Percentiles rank a stretch among this genome's conserved stretches.
Conservation (phyloP, 768 basidiomycete species). For the Daedaleopsis nitida region DNA sequence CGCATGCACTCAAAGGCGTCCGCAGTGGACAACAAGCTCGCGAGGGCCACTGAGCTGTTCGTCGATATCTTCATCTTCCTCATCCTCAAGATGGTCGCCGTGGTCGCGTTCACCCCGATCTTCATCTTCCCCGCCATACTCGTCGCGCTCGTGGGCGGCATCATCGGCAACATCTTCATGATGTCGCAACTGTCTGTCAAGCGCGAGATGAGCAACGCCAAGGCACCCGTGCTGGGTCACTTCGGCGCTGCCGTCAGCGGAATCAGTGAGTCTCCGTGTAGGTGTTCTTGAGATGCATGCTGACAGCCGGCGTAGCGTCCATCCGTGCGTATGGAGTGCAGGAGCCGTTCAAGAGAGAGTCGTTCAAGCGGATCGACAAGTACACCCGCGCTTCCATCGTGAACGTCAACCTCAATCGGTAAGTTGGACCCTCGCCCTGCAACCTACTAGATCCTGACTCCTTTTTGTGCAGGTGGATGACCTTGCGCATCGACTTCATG, state of each 20-base stretch:
- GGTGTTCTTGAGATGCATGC: not conserved
- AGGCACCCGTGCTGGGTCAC: constrained; percentile 52
- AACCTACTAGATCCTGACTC: no score
- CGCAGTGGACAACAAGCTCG: constrained; percentile 39
- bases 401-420: constrained; percentile 51
- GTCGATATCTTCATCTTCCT: constrained; percentile 31
- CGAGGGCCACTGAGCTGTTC: constrained; percentile 33
- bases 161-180: constrained; percentile 55
- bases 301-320: constrained; percentile 33
- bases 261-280: constrained; percentile 35
- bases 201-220: constrained; percentile 55
- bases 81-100: constrained; percentile 27
- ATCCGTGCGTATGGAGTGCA: constrained; percentile 62
- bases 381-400: constrained; percentile 44
- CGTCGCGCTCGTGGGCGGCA: constrained; percentile 41
- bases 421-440: constrained; percentile 33
- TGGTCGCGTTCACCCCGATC: constrained; percentile 43
- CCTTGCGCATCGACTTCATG: constrained; percentile 55
- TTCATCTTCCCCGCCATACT: constrained; percentile 44
- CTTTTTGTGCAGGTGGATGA: not conserved
- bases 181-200: constrained; percentile 59
- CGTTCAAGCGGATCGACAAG: constrained; percentile 47
- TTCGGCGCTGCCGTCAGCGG: constrained; percentile 58
- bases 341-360: constrained; percentile 42
- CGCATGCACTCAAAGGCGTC: not conserved